Base-by-base conservation (phyloP, 192 early-diverging fungal species). In the Podila epicladia region DNA sequence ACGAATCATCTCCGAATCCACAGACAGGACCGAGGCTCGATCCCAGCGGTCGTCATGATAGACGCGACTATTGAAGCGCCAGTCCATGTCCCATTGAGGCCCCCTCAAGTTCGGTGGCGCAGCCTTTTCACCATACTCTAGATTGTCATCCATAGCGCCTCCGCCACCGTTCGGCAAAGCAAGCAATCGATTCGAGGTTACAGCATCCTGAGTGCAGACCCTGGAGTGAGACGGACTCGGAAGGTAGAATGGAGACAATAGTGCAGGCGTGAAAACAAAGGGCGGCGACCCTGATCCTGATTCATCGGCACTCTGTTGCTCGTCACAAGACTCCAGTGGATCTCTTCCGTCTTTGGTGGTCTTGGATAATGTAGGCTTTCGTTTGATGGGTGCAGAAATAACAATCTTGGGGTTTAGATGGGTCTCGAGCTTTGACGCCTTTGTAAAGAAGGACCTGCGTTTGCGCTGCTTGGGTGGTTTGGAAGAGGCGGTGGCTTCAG, bases 41-140 rank as follows among this genome's bases (percentile, higher is more conserved):
- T 80, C 77, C 77, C 77, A 80, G 13, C 77, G 70, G n/a, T 67
- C 67, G 37, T 80, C 71, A 58, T 80, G 62, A 69, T 73, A 80
- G 24, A 73, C 31, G 1, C 35, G 62, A 57, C 71, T 73, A 24
- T 80, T 24, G 2, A 13, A 15, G 4, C 60, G 50, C 77, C 77
- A 80, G 24, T 80, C 68, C 26, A 67, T n/a, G 24, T 20, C 15
- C 49, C 64, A 51, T 51, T 41, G 19, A 33, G 24, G 29, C 64
- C 15, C 64, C 41, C 29, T 28, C 4, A 35, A 11, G 20, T 20
- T 17, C 3, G 29, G 26, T 31, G 41, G 37, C 24, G 26, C 17
- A 29, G 28, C 29, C 28, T 22, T 26, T 49, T 19, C 17, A 31
- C 51, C 45, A 20, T 65, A 22, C 38, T 19, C 50, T n/a, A 13